A percentile compares a stretch with the other conserved stretches of the same genome.
Evolutionary conservation across 768 basidiomycete genomes (phyloP).

Genomic region (Suillus paluster): DNA sequence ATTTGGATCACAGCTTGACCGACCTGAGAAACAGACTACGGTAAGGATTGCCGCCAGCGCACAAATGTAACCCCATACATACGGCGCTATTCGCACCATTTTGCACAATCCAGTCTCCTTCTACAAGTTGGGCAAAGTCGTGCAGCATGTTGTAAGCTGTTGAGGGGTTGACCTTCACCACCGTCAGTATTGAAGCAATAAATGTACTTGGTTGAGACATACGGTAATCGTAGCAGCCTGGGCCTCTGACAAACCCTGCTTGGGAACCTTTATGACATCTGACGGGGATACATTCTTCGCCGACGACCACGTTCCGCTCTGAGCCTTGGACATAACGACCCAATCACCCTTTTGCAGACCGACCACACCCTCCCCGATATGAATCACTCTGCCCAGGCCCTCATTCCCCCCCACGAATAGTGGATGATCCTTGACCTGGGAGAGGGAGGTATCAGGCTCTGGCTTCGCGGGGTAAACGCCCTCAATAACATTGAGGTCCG

Average conservation of each 20-base stretch:
- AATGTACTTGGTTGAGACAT: slow-evolving; percentile 18
- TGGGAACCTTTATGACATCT: slow-evolving; percentile 67
- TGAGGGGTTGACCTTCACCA: slow-evolving; percentile 72
- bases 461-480: slow-evolving; percentile 82
- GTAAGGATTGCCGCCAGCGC: slow-evolving; percentile 2
- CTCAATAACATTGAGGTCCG: slow-evolving; percentile 81
- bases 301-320: slow-evolving; percentile 79
- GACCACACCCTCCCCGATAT: slow-evolving; percentile 58
- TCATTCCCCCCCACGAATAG: slow-evolving; percentile 78
- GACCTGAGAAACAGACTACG: slow-evolving; percentile 46
- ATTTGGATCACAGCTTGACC: slow-evolving; percentile 90
- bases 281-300: slow-evolving; percentile 52
- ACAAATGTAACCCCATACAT: slow-evolving; percentile 43
- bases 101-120: slow-evolving; percentile 83
- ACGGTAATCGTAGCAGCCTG: slow-evolving; percentile 81
- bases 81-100: slow-evolving; percentile 89
- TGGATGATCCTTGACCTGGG: slow-evolving; percentile 33
- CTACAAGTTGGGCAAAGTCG: slow-evolving; percentile 63
- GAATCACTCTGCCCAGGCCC: slow-evolving; percentile 68
- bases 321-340: slow-evolving; percentile 72
- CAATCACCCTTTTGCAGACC: slow-evolving; percentile 62
- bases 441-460: slow-evolving; percentile 39
- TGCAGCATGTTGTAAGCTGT: slow-evolving; percentile 85
- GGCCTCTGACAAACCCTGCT: slow-evolving; percentile 53
- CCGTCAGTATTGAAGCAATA: background rate